Conservation (phyloP, 805 yeast genomes). For the Priceomyces medius region DNA sequence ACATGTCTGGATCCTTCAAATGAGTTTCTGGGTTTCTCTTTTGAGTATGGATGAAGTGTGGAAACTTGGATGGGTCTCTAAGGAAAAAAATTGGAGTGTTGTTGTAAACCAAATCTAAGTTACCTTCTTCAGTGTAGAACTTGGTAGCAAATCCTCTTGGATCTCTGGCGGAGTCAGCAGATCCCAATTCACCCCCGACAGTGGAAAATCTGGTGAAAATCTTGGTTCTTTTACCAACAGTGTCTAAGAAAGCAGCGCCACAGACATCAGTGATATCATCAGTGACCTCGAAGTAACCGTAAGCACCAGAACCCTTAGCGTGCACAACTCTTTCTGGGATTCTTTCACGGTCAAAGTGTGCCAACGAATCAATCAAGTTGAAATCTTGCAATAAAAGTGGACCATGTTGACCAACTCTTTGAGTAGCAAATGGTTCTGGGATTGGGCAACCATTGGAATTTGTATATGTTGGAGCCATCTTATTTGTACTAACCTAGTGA, state of each 20-base stretch:
- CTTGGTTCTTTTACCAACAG: conserved; percentile 78
- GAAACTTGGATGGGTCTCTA: conserved; percentile 84
- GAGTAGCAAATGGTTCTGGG: conserved; percentile 72
- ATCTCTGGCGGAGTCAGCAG: conserved; percentile 82
- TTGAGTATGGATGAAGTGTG: conserved; percentile 85
- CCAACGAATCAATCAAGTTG: conserved; percentile 73
- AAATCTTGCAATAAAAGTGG: conserved; percentile 82
- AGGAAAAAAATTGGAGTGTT: conserved; percentile 84
- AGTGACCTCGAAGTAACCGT: conserved; percentile 81
- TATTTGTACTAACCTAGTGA: conserved; percentile 1
- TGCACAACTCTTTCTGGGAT: conserved; percentile 92
- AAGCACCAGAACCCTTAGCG: conserved; percentile 93
- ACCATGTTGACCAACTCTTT: conserved; percentile 72
- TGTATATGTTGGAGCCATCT: conserved; percentile 60
- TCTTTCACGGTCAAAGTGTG: conserved; percentile 87
- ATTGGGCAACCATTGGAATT: conserved; percentile 78
- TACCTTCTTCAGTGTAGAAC: conserved; percentile 81
- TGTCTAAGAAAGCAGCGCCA: conserved; percentile 65
- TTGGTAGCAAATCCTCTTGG: conserved; percentile 85
- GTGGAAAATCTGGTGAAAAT: conserved; percentile 77
- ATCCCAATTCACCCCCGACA: conserved; percentile 82
- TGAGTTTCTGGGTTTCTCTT: conserved; percentile 83
- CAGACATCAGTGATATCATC: conserved; percentile 77
- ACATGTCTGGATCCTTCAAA: conserved; percentile 75
- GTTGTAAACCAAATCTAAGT: conserved; percentile 81